A percentile compares a stretch with the other conserved stretches of the same genome.
These are phyloP conservation scores for Gnomoniopsis smithogilvyi DNA, from an alignment of 2,329 filamentous ascomycete genomes.

Conservation along the genomic window DNA sequence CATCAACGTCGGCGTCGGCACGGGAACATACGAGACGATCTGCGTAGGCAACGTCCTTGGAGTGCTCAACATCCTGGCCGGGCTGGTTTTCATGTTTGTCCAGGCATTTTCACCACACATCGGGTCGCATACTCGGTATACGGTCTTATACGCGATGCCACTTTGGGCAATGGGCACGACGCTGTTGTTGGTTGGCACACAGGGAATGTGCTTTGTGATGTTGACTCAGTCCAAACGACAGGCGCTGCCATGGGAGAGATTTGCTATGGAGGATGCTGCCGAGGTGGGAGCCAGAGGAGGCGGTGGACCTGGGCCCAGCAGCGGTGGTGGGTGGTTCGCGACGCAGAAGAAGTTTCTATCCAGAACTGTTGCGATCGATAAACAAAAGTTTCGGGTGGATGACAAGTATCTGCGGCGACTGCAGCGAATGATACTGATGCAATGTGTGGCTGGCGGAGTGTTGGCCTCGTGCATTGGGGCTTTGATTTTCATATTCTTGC, in stretches of 20 bases:
- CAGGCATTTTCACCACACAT: conserved; percentile 35
- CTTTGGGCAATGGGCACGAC: conserved; percentile 43
- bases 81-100: conserved; percentile 37
- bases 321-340: background rate
- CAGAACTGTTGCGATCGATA: background rate
- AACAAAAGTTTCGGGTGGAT: conserved; percentile 38
- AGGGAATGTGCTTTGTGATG: conserved; percentile 46
- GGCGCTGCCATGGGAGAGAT: conserved; percentile 44
- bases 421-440: conserved; percentile 42
- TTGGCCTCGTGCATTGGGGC: conserved; percentile 34
- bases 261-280: conserved; percentile 33
- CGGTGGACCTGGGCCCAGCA: background rate
- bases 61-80: conserved; percentile 35
- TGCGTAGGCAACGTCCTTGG: conserved; percentile 43
- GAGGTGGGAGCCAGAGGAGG: background rate
- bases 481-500: conserved; percentile 40
- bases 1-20: conserved; percentile 50
- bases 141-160: conserved; percentile 40
- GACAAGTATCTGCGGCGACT: conserved; percentile 38
- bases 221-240: conserved; percentile 43
- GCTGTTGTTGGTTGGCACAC: conserved; percentile 39
- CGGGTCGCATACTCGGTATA: conserved; percentile 38
- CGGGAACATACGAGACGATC: conserved; percentile 46
- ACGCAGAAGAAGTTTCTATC: conserved; percentile 11
- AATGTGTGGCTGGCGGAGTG: conserved; percentile 36